Percentiles rank a stretch among this genome's conserved stretches.
Conservation (phyloP, 371 early-diverging fungal genomes). For the Phascolomyces articulosus region DNA sequence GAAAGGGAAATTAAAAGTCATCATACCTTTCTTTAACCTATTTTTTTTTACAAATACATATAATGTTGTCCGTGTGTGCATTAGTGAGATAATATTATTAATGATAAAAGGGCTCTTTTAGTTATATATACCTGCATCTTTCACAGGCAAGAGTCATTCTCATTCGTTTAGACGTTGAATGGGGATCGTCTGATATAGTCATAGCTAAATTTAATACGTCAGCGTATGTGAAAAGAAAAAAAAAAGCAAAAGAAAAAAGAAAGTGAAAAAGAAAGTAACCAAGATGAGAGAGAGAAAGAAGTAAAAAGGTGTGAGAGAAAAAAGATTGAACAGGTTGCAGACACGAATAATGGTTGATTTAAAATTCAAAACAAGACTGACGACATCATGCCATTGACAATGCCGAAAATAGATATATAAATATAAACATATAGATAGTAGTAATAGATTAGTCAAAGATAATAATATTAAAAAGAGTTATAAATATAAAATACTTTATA, state of each 20-base stretch:
- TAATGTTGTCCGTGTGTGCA: no score
- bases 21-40: slow-evolving; percentile 49
- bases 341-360: not conserved
- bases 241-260: not conserved
- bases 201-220: not conserved
- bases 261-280: not conserved
- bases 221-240: not conserved
- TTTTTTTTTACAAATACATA: not conserved
- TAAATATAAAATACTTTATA: not conserved
- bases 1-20: no score
- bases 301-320: not conserved
- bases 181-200: slow-evolving; percentile 12
- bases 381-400: not conserved
- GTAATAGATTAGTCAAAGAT: not conserved
- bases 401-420: not conserved
- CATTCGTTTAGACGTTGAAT: slow-evolving; percentile 43
- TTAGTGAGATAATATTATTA: no score
- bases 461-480: not conserved
- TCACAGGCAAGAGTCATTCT: slow-evolving; percentile 61
- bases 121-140: slow-evolving; percentile 57
- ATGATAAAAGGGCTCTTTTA: no score
- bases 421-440: not conserved
- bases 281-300: slow-evolving; percentile 4
- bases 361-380: not conserved
- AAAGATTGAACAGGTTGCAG: not conserved